Base-by-base conservation (phyloP, 2,329 filamentous ascomycete species). In the Stagonosporopsis vannaccii region DNA sequence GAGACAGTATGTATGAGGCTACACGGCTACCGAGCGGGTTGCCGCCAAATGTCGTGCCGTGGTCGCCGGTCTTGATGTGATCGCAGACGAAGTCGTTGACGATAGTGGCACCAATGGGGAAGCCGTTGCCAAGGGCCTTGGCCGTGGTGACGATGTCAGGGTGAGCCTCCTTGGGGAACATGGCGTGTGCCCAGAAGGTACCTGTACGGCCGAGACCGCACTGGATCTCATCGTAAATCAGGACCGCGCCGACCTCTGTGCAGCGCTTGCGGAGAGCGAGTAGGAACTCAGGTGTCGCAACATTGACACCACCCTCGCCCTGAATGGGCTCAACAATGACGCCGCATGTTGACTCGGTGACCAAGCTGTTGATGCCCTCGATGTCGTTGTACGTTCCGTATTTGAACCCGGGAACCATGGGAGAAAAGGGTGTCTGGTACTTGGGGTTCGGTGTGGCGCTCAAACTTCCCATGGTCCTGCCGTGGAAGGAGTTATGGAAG, bases 381-480 rank as follows among this genome's bases (percentile, higher is more conserved):
- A 94, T 79, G 71, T 98, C 89, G 73, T 99, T 98, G 81, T 88
- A 96, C 7, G 81, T 88, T 48, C 92, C 94, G 71, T 95, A 92
- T 72, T 82, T 87, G 81, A 97, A 98, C 2, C 95, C 95, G 0
- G 95, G 94, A 1, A 99, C 81, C 93, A 99, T 97, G 33, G 95
- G 95, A 13, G 91, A 83, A 73, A 99, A 99, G 0, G 95, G 95
- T 66, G 89, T 86, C 79, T 99, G 95, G 79, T 99, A 99, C 77
- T 99, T 99, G 17, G 92, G 91, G 79, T 98, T 99, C 43, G 93
- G 95, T 5, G 95, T 99, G 11, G 95, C 95, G n/a, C 91, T 96
- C 40, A 99, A 80, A 55, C 89, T 88, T 47, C 95, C 95, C 91
- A 98, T 96, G 15, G 95, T 98, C 56, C 95, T 89, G 67, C 95